Evolutionary conservation across 2,329 filamentous ascomycete species (phyloP).

Genomic region (Talaromyces atroroseus): DNA sequence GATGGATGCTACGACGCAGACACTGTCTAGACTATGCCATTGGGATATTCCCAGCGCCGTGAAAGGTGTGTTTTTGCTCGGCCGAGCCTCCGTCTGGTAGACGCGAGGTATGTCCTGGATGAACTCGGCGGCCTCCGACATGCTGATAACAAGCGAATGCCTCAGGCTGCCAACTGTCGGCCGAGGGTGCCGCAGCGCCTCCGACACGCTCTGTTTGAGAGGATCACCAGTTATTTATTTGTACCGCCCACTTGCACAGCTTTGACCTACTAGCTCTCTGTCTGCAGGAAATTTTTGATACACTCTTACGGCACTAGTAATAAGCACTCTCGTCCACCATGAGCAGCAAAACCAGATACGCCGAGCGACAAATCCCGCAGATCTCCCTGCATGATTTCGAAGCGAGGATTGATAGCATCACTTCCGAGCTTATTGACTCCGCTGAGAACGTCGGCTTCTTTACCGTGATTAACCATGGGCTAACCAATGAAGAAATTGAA

Average conservation of each 20-base stretch:
- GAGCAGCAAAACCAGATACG: slow-evolving; percentile 34
- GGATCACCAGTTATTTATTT: no score
- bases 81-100: background rate
- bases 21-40: no score
- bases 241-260: no score
- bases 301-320: no score
- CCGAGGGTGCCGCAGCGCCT: no score
- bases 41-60: background rate
- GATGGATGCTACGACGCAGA: no score
- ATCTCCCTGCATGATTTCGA: slow-evolving; percentile 54
- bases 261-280: no score
- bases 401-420: slow-evolving; percentile 50
- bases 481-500: slow-evolving; percentile 46
- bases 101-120: background rate
- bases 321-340: slow-evolving; percentile 17
- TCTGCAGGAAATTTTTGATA: no score
- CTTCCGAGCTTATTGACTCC: slow-evolving; percentile 46
- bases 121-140: no score
- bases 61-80: background rate
- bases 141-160: no score
- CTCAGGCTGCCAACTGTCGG: no score
- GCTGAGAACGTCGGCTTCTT: slow-evolving; percentile 60
- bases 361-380: slow-evolving; percentile 42
- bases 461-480: slow-evolving; percentile 52
- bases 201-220: no score